These are phyloP conservation scores for Phytophthora pistaciae DNA, from an alignment of 352 stramenopile genomes.

Conservation along the genomic window DNA sequence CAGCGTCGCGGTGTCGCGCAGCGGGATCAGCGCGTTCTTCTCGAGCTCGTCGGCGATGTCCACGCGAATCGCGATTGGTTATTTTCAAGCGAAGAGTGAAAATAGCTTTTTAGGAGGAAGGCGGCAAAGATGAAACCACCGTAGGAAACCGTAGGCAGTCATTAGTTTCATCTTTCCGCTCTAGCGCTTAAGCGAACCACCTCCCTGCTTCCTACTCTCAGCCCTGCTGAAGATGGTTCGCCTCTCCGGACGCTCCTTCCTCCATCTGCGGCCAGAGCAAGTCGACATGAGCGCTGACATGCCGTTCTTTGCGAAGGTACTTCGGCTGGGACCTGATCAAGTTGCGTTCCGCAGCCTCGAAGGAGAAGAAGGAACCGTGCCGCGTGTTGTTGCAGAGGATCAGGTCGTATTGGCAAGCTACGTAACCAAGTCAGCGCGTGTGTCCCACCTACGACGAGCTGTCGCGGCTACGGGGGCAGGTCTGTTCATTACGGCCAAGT, in stretches of 20 bases:
- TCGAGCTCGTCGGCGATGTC: slow-evolving; percentile 59
- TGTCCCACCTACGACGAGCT: too few relatives aligned
- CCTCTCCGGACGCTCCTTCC: background rate
- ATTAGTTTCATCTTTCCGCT: background rate
- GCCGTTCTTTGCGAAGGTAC: background rate
- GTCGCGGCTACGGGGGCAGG: too few relatives aligned
- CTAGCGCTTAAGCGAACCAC: background rate
- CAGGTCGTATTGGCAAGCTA: too few relatives aligned
- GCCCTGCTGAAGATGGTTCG: background rate
- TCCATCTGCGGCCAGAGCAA: background rate
- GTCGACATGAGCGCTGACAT: background rate
- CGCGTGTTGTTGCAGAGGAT: too few relatives aligned
- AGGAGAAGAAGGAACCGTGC: background rate
- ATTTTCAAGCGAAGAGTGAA: too few relatives aligned
- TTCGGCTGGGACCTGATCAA: background rate
- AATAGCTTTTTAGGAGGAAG: too few relatives aligned
- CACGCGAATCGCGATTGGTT: slow-evolving; percentile 57
- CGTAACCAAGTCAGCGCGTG: too few relatives aligned
- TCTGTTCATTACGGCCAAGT: too few relatives aligned
- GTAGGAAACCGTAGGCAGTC: background rate
- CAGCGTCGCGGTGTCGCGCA: slow-evolving; percentile 76
- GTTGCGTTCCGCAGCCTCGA: background rate
- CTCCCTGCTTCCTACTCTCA: background rate
- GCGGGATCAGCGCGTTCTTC: slow-evolving; percentile 56
- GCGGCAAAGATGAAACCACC: too few relatives aligned